Evolutionary conservation across 2,329 filamentous ascomycete species (phyloP).

Genomic region (Aspergillus sp.): DNA sequence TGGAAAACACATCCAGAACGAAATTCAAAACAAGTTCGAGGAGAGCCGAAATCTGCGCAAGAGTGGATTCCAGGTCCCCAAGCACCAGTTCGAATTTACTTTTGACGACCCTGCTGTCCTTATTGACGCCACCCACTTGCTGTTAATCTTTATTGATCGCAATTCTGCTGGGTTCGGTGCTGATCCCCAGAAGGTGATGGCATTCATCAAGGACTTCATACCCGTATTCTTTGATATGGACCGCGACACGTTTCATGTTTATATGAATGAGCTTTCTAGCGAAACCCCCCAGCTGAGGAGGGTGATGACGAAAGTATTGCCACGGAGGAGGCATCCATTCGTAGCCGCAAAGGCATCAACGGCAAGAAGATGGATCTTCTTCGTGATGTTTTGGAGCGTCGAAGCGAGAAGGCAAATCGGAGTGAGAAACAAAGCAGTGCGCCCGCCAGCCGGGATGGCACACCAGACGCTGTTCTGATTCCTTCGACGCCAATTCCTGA

Average conservation of each 20-base stretch:
- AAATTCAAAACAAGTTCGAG: slow-evolving; percentile 89
- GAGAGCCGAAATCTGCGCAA: slow-evolving; percentile 73
- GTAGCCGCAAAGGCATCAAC: slow-evolving; percentile 58
- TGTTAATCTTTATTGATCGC: slow-evolving; percentile 45
- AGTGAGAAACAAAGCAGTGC: slow-evolving; percentile 74
- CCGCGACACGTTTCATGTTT: slow-evolving; percentile 63
- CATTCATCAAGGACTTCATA: slow-evolving; percentile 73
- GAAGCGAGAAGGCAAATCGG: slow-evolving; percentile 65
- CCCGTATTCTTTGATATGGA: slow-evolving; percentile 72
- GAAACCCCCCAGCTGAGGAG: slow-evolving; percentile 70
- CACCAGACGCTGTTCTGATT: slow-evolving; percentile 63
- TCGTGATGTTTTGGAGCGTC: slow-evolving; percentile 76
- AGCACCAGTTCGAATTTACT: slow-evolving; percentile 70
- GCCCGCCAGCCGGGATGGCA: slow-evolving; percentile 80
- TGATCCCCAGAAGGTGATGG: slow-evolving; percentile 68
- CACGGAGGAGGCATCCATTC: slow-evolving; percentile 66
- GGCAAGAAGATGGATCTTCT: slow-evolving; percentile 73
- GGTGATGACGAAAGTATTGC: slow-evolving; percentile 67
- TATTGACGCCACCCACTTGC: slow-evolving; percentile 44
- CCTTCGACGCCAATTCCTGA: slow-evolving; percentile 36
- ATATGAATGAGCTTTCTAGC: slow-evolving; percentile 64
- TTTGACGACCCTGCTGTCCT: slow-evolving; percentile 69
- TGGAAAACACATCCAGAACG: slow-evolving; percentile 81
- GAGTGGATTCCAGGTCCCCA: slow-evolving; percentile 55
- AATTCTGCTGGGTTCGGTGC: slow-evolving; percentile 46